Evolutionary conservation across 371 early-diverging fungal species (phyloP).

Genomic region (Apophysomyces trapeziformis): DNA sequence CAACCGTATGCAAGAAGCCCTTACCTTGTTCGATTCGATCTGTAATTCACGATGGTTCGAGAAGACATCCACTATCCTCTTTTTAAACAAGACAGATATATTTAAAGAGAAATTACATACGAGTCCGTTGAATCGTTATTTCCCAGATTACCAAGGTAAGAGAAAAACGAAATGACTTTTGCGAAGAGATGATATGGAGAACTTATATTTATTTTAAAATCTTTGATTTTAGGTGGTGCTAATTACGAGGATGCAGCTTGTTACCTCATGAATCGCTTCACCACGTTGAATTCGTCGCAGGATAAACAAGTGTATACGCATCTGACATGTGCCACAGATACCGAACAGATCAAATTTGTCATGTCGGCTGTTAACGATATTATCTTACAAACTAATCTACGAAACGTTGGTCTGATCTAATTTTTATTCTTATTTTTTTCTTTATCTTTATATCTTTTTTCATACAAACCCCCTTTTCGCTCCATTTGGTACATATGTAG

Average conservation of each 20-base stretch:
- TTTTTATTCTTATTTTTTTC: neutral
- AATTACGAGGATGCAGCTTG: conserved; percentile 64
- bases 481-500: conserved; percentile 5
- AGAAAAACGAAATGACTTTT: neutral
- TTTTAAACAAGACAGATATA: conserved; percentile 84
- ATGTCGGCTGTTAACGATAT: conserved; percentile 76
- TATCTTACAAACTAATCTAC: conserved; percentile 63
- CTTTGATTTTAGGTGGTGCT: conserved; percentile 48
- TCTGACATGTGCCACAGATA: conserved; percentile 66
- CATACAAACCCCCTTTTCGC: no score
- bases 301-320: conserved; percentile 58
- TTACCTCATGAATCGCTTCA: conserved; percentile 50
- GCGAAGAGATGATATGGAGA: neutral
- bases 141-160: conserved; percentile 70
- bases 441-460: neutral
- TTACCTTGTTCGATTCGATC: conserved; percentile 77
- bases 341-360: conserved; percentile 72
- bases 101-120: conserved; percentile 72
- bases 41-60: conserved; percentile 81
- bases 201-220: neutral
- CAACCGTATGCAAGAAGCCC: conserved; percentile 90
- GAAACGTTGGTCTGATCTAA: conserved; percentile 69
- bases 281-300: conserved; percentile 41
- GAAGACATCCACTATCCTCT: conserved; percentile 79
- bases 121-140: conserved; percentile 69